Conservation (phyloP, 768 basidiomycete genomes). For the Tephrocybe sp. region DNA sequence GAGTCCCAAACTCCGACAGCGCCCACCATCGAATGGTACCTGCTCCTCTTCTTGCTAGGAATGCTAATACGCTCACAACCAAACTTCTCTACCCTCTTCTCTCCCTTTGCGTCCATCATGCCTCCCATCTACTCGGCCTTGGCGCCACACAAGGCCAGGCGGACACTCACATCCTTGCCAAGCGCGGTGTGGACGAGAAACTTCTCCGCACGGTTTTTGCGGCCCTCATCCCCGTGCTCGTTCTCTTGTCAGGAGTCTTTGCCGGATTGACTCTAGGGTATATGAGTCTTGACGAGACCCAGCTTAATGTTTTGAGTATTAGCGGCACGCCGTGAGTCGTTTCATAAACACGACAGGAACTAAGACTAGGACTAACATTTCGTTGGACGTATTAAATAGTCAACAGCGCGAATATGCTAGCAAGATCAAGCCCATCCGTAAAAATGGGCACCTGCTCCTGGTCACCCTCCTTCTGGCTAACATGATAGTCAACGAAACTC, state of each 20-base stretch:
- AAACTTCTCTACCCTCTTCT: slow-evolving; percentile 43
- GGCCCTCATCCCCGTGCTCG: slow-evolving; percentile 78
- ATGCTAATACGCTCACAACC: slow-evolving; percentile 33
- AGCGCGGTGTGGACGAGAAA: slow-evolving; percentile 27
- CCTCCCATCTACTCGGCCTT: slow-evolving; percentile 32
- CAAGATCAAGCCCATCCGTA: slow-evolving; percentile 83
- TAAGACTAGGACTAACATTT: neutral
- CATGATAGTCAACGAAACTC: slow-evolving; percentile 89
- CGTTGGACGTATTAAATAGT: no score
- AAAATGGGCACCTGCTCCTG: slow-evolving; percentile 79
- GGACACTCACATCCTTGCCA: slow-evolving; percentile 4
- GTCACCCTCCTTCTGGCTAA: slow-evolving; percentile 83
- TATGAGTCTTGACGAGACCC: slow-evolving; percentile 91
- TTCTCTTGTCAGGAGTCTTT: slow-evolving; percentile 80
- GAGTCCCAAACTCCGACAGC: no score
- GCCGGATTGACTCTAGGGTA: slow-evolving; percentile 91
- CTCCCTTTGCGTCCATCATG: slow-evolving; percentile 44
- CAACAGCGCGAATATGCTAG: slow-evolving; percentile 78
- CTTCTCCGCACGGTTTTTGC: slow-evolving; percentile 36
- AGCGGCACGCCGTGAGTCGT: slow-evolving; percentile 73
- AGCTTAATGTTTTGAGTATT: slow-evolving; percentile 82
- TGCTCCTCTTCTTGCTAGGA: slow-evolving; percentile 32
- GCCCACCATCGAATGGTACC: slow-evolving; percentile 38
- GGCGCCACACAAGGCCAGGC: neutral
- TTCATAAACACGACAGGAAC: neutral